Evolutionary conservation across 2,329 filamentous ascomycete genomes (phyloP), one percentile per base, ranked within the genome.

Genomic region (Aspergillus arachidicola): DNA sequence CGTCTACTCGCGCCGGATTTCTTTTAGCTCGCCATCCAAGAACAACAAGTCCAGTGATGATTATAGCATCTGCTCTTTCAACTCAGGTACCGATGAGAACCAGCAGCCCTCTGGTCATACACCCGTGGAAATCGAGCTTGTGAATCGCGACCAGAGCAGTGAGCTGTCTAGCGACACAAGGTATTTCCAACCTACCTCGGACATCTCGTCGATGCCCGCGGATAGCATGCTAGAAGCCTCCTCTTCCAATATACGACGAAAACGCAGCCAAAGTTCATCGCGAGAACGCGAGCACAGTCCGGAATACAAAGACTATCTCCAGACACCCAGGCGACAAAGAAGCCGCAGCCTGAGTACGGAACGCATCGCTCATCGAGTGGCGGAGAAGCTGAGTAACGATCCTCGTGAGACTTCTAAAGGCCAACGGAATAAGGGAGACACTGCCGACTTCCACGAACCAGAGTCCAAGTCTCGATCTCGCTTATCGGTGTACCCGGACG

Each of bases 91-190:
- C 9, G 91, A 92, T 75, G 92, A 91, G 76, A 94, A 91, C 67
- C 93, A 90, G 77, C 85, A 94, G 34, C 88, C 87, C 36, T 83
- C 86, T 59, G 89, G 81, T 32, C 79, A 83, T 14, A 82, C 91
- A 59, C 93, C 93, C 41, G 89, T 97, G 67, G 93, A 97, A 75
- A 91, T 97, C 64, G 94, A 97, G 76, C 92, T 98, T 66, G 86
- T 94, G 71, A 85, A 87, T 57, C 81, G 84, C 67, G 75, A 89
- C 84, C 76, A 85, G 84, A 65, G 84, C 82, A 83, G 91, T 86
- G 79, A 97, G 84, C 67, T 94, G 79, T 77, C 86, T 83, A 71
- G 85, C 74, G 84, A 89, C 79, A 72, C 86, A 80, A 74, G 87
- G 78, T 93, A 91, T 75, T 81, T 89, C 56, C 85, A 87, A 38